Conservation (phyloP, 768 basidiomycete species). For the Panaeolus papilionaceus region DNA sequence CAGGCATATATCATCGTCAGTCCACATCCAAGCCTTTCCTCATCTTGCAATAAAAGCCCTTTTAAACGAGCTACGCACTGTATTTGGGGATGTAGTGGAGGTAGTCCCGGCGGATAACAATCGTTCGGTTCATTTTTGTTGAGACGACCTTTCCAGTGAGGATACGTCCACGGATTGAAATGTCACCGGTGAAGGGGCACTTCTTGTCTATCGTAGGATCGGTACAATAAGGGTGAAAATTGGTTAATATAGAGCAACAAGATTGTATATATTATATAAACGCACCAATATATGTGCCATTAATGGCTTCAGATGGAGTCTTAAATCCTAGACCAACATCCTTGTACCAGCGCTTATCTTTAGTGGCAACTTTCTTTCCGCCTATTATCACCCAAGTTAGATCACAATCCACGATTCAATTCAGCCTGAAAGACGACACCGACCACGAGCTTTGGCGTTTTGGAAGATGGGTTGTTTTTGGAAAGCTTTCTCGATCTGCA, state of each 20-base stretch:
- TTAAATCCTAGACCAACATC: slow-evolving; percentile 97
- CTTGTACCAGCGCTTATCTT: slow-evolving; percentile 99
- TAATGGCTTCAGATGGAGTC: slow-evolving; percentile 95
- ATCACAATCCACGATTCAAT: slow-evolving; percentile 17
- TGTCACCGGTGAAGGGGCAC: slow-evolving; percentile 96
- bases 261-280: slow-evolving; percentile 23
- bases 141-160: slow-evolving; percentile 97
- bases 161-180: slow-evolving; percentile 99
- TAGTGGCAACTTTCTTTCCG: slow-evolving; percentile 91
- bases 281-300: slow-evolving; percentile 95
- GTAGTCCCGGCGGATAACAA: slow-evolving; percentile 95
- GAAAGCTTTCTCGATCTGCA: slow-evolving; percentile 94
- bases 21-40: background rate
- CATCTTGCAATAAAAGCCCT: background rate
- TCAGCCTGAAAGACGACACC: slow-evolving; percentile 39
- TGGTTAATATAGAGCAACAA: background rate
- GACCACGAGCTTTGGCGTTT: slow-evolving; percentile 93
- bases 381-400: slow-evolving; percentile 48
- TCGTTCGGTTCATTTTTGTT: slow-evolving; percentile 99
- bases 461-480: slow-evolving; percentile 99
- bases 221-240: background rate
- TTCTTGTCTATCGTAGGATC: slow-evolving; percentile 82
- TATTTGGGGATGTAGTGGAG: slow-evolving; percentile 99
- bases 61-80: slow-evolving; percentile 60
- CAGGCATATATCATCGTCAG: slow-evolving; percentile 19